Conservation (phyloP, 805 yeast species). For the Saccharomycopsis synnaedendra region DNA sequence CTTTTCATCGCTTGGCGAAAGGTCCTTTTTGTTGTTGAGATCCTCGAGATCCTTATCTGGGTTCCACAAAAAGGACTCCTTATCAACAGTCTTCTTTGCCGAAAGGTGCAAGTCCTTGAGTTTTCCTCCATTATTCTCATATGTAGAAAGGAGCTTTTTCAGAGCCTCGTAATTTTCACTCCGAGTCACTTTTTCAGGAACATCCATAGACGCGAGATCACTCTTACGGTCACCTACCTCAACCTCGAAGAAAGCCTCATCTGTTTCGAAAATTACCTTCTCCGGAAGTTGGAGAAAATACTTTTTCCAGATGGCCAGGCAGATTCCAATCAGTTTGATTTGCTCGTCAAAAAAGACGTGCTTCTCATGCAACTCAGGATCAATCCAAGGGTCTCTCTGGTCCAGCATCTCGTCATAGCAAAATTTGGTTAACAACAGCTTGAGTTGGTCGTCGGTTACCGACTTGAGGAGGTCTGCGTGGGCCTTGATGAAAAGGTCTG, state of each 20-base stretch:
- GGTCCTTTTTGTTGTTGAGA: slow-evolving; percentile 8
- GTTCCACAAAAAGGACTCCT: slow-evolving; percentile 11
- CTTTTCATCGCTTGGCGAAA: slow-evolving; percentile 19
- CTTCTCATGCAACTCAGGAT: slow-evolving; percentile 15
- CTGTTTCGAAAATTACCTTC: slow-evolving; percentile 21
- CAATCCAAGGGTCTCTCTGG: slow-evolving; percentile 20
- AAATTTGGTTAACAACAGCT: slow-evolving; percentile 8
- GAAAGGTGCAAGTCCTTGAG: slow-evolving; percentile 7
- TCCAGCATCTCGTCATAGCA: slow-evolving; percentile 18
- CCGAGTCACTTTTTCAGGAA: background rate
- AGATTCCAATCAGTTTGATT: slow-evolving; percentile 20
- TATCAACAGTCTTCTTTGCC: slow-evolving; percentile 2
- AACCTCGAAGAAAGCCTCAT: slow-evolving; percentile 20
- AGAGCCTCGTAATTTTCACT: slow-evolving; percentile 8
- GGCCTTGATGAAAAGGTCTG: slow-evolving; percentile 20
- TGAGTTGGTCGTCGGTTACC: slow-evolving; percentile 4
- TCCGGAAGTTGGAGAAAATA: slow-evolving; percentile 22
- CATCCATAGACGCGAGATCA: background rate
- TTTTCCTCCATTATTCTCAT: slow-evolving; percentile 9
- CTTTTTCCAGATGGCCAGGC: slow-evolving; percentile 22
- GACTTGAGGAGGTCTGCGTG: slow-evolving; percentile 19
- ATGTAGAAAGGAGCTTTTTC: slow-evolving; percentile 4
- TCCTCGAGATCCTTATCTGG: slow-evolving; percentile 9
- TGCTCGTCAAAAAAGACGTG: slow-evolving; percentile 19
- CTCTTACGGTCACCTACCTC: slow-evolving; percentile 19